Evolutionary conservation across 768 basidiomycete species (phyloP).

Genomic region (Leccinum fibrillosum): DNA sequence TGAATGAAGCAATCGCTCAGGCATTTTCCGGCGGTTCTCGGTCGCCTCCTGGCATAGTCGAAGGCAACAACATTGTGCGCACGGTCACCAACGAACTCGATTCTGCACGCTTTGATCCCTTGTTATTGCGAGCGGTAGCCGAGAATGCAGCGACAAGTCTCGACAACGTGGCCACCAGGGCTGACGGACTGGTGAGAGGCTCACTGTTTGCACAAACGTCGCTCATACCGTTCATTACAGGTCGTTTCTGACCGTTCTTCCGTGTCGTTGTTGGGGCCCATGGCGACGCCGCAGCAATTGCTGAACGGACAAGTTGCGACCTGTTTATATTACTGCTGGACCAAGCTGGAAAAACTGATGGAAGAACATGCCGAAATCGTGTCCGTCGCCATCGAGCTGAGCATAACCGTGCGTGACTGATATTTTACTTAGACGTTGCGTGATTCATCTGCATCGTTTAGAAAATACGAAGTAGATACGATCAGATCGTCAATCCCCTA

Average conservation of each 20-base stretch:
- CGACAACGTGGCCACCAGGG: slow-evolving; percentile 60
- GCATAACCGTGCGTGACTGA: slow-evolving; percentile 50
- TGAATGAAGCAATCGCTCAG: slow-evolving; percentile 78
- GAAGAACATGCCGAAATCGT: slow-evolving; percentile 38
- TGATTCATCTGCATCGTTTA: slow-evolving; percentile 2
- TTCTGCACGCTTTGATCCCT: slow-evolving; percentile 58
- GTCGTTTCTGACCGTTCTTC: slow-evolving; percentile 70
- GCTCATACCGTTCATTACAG: slow-evolving; percentile 35
- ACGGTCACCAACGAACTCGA: slow-evolving; percentile 80
- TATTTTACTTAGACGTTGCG: not conserved
- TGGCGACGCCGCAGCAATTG: slow-evolving; percentile 74
- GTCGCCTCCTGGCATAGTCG: slow-evolving; percentile 66
- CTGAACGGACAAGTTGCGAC: slow-evolving; percentile 77
- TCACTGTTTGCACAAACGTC: not conserved
- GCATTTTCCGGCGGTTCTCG: slow-evolving; percentile 72
- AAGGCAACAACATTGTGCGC: slow-evolving; percentile 76
- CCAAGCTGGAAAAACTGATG: slow-evolving; percentile 21
- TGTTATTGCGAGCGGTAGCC: slow-evolving; percentile 77
- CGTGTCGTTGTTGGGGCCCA: slow-evolving; percentile 67
- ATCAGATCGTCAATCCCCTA: slow-evolving; percentile 59
- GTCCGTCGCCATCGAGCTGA: slow-evolving; percentile 49
- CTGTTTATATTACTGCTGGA: slow-evolving; percentile 44
- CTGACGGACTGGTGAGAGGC: slow-evolving; percentile 64
- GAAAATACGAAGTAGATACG: slow-evolving; percentile 39
- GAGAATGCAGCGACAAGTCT: slow-evolving; percentile 66